Evolutionary conservation across 148 eudicot species (phyloP), one percentile per base, ranked within the genome.

Genomic region (Gaultheria prostrata): DNA sequence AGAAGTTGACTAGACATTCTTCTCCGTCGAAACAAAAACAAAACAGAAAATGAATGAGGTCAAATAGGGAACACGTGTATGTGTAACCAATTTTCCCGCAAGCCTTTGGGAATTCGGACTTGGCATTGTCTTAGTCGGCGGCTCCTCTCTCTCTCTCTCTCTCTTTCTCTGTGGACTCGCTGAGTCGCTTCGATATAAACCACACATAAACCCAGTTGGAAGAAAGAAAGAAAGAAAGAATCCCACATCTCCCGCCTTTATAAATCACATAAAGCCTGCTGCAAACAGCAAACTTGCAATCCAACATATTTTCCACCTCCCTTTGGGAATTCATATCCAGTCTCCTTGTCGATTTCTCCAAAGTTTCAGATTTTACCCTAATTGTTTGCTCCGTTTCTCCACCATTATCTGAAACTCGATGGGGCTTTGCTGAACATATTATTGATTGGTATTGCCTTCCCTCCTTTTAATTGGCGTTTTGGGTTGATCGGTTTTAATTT

Each of bases 401-500:
- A 56, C 46, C 32, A 79, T 56, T 54, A 53, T 39, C 82, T 53
- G 86, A 79, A 84, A 56, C 79, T 72, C 80, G 80, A 70, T 80
- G 83, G 83, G 74, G 80, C 28, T 84, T 18, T 79, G 5, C 30
- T 56, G 69, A 39, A n/a, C 53, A 70, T 45, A 4, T 12, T 26
- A n/a, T 48, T 48, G 14, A 48, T 12, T 28, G 30, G 32, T 78
- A 51, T 18, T 15, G 9, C 15, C 39, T 12, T 26, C n/a, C 33
- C 46, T 54, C 20, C 48, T 75, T 65, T 65, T 30, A 67, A 30
- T 67, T 67, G 72, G 18, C 35, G 72, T 67, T 67, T 49, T 81
- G n/a, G 51, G 46, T 30, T 46, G 24, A 30, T 69, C 21, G 39
- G 63, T 5, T 81, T 81, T 39, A 5, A 39, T 39, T 39, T 21